These are phyloP conservation scores for Ophiostoma himal-ulmi DNA, from an alignment of 2,329 filamentous ascomycete species.

Conservation along the genomic window DNA sequence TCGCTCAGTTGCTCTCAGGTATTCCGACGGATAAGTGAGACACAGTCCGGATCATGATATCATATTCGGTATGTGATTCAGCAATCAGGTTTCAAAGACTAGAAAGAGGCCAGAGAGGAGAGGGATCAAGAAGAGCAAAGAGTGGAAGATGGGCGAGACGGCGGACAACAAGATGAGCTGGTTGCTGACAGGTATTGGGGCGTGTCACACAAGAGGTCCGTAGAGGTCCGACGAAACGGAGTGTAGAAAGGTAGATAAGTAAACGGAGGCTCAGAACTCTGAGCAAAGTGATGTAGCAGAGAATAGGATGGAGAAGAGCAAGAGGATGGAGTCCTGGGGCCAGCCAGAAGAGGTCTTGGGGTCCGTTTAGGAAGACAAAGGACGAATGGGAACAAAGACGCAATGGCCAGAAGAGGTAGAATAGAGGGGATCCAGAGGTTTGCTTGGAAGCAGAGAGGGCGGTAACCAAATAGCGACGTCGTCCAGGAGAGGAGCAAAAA, in stretches of 20 bases:
- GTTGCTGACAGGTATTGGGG: neutral
- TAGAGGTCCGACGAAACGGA: neutral
- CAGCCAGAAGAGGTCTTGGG: neutral
- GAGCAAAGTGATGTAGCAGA: neutral
- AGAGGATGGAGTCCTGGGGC: neutral
- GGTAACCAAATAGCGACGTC: neutral
- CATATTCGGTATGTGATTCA: conserved; percentile 15
- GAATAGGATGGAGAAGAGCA: neutral
- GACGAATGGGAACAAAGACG: conserved; percentile 7
- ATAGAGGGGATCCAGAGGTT: neutral
- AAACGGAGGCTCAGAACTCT: neutral
- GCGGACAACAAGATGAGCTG: neutral
- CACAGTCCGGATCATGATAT: conserved; percentile 24
- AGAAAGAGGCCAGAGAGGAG: neutral
- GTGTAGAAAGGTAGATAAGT: neutral
- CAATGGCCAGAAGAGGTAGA: neutral
- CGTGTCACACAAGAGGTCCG: neutral
- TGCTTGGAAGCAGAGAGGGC: neutral
- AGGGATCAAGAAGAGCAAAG: neutral
- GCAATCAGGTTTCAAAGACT: neutral
- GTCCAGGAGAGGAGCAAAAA: too few species aligned
- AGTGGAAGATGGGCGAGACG: neutral
- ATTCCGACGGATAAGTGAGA: conserved; percentile 17
- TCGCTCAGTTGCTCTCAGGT: conserved; percentile 20
- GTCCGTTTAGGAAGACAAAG: neutral